Evolutionary conservation across 768 basidiomycete species (phyloP), one percentile per base, ranked within the genome.

Genomic region (Rhizopogon vulgaris): DNA sequence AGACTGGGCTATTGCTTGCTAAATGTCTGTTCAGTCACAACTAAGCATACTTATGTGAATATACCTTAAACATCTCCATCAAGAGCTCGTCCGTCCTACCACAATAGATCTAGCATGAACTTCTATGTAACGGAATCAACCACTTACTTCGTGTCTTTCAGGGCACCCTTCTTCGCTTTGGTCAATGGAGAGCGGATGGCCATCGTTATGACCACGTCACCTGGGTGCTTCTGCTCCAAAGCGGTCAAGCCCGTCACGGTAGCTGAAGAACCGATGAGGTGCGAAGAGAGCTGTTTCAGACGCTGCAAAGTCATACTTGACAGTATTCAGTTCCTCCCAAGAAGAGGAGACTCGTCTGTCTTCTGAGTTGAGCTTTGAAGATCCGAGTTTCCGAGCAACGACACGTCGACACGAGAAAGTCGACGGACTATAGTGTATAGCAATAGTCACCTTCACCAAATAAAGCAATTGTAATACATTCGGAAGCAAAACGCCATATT

Each of bases 121-220:
- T 38, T 15, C 11, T 6, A 22, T 14, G 27, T 25, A 42, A 38
- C 38, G 28, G 28, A 50, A 41, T 34, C 28, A 10, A 40, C 30
- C 52, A 51, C 78, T 60, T 60, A 78, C 85, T 72, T 78, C 3
- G 80, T 82, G 63, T 91, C 88, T 67, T 80, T 87, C 69, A 80
- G 69, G 6, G 80, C 87, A 27, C 90, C 90, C 59, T 85, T 89
- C 65, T 77, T 85, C 4, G 89, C 82, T 57, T 85, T 89, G 54
- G 84, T 85, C 49, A 89, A 66, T 1, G 87, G 85, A 3, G 85
- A 86, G 30, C 87, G 82, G 58, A 85, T 82, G 53, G 89, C 86
- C 74, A 88, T 78, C 2, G 88, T 90, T 54, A 91, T 80, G 63
- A 91, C 90, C 11, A 91, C 83, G 74, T 91, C 90, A 56, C 90